Evolutionary conservation across 2,329 filamentous ascomycete species (phyloP).

Genomic region (Incumbomyces delicatus): DNA sequence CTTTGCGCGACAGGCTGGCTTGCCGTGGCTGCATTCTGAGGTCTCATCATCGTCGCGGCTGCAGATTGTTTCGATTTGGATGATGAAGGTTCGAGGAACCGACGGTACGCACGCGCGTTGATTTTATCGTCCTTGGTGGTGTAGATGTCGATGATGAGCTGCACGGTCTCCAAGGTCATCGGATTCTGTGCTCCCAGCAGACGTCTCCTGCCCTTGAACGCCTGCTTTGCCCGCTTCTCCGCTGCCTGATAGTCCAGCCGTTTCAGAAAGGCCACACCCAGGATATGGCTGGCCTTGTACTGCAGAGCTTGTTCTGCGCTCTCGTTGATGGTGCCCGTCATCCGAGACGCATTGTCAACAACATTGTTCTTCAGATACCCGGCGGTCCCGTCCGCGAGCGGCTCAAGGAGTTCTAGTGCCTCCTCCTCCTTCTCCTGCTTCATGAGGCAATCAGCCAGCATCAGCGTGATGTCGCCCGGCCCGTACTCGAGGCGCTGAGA

Average conservation of each 20-base stretch:
- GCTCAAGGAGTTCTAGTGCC: constrained; percentile 13
- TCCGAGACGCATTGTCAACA: neutral
- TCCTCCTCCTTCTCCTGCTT: constrained; percentile 18
- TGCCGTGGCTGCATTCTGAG: too few relatives aligned
- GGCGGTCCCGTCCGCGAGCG: constrained; percentile 9
- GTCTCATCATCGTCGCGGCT: neutral
- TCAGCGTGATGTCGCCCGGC: constrained; percentile 15
- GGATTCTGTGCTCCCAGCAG: constrained; percentile 14
- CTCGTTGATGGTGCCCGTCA: neutral
- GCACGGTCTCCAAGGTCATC: constrained; percentile 16
- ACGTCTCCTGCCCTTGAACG: constrained; percentile 13
- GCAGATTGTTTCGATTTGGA: neutral
- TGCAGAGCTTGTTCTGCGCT: neutral
- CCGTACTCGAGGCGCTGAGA: constrained; percentile 13
- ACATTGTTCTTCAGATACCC: neutral
- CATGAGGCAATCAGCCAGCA: constrained; percentile 15
- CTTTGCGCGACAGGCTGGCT: too few relatives aligned
- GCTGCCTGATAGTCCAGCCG: constrained; percentile 13
- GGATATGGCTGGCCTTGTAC: constrained; percentile 14
- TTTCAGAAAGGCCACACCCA: constrained; percentile 12
- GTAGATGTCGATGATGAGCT: constrained; percentile 17
- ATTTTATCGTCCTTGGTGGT: constrained; percentile 1
- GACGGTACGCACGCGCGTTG: constrained; percentile 2
- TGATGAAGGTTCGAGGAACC: neutral
- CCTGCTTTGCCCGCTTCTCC: constrained; percentile 13